phyloP scores from a whole-genome alignment of 2,329 filamentous ascomycete species.

The Sporothrix protearum region DNA sequence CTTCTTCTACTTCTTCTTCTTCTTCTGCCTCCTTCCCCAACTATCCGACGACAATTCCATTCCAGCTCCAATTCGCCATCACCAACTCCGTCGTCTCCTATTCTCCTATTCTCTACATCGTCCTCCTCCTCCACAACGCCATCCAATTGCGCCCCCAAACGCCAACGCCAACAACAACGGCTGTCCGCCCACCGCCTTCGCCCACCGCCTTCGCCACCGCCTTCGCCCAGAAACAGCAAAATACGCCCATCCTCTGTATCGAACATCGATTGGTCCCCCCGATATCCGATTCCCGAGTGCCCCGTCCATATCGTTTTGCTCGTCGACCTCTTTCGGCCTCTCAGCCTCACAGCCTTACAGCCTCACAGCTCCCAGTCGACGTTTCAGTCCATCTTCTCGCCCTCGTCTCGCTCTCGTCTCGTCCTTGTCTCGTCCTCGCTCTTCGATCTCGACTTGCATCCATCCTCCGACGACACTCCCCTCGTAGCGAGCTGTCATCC shows the following conservation, averaged over 20 bases:
- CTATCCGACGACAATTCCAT: background rate
- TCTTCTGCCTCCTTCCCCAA: background rate
- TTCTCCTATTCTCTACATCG: background rate
- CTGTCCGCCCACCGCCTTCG: background rate
- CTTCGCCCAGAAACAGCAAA: background rate
- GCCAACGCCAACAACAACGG: background rate
- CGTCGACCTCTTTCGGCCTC: background rate
- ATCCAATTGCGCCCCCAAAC: too few species aligned
- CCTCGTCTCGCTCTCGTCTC: too few species aligned
- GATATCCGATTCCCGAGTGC: background rate
- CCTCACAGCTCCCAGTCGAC: background rate
- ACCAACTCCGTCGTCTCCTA: background rate
- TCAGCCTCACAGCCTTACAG: background rate
- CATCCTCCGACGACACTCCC: background rate
- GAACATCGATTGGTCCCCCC: background rate
- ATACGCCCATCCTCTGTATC: background rate
- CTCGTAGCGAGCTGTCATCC: background rate
- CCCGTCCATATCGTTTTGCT: background rate
- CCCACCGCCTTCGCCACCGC: background rate
- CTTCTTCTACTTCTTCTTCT: background rate
- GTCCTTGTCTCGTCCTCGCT: too few species aligned
- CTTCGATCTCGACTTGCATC: background rate
- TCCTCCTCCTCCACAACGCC: background rate
- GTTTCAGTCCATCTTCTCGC: background rate
- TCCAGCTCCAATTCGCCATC: background rate